phyloP scores from a whole-genome alignment of 2,329 filamentous ascomycete genomes.

The Fusarium nurragi region DNA sequence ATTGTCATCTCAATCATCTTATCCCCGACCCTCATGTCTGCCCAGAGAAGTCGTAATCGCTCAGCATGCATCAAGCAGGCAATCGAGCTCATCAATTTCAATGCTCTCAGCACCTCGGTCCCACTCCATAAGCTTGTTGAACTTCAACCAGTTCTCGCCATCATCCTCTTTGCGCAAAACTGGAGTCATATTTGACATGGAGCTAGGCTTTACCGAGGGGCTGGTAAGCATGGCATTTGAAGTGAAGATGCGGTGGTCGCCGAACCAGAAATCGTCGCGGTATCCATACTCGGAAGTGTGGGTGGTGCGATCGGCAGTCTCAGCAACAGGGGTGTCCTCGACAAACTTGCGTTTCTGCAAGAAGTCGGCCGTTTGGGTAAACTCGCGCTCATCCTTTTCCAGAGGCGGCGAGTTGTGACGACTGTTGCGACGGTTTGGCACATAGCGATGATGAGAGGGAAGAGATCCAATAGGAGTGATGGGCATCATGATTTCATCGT shows the following conservation, averaged over 20 bases:
- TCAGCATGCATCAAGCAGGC: constrained; percentile 81
- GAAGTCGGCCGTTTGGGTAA: constrained; percentile 92
- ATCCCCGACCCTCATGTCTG: constrained; percentile 34
- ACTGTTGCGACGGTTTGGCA: constrained; percentile 52
- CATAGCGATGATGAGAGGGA: constrained; percentile 56
- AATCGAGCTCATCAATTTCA: constrained; percentile 91
- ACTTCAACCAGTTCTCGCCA: constrained; percentile 53
- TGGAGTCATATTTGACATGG: constrained; percentile 38
- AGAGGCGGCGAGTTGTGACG: constrained; percentile 87
- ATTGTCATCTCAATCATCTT: constrained; percentile 37
- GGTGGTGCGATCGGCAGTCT: constrained; percentile 45
- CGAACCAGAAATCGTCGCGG: constrained; percentile 64
- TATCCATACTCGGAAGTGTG: constrained; percentile 48
- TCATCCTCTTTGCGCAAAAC: constrained; percentile 52
- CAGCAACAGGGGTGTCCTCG: constrained; percentile 50
- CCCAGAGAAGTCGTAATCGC: constrained; percentile 22
- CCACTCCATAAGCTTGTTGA: constrained; percentile 59
- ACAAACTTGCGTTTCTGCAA: constrained; percentile 74
- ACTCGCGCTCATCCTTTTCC: constrained; percentile 95
- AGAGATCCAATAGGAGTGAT: constrained; percentile 72
- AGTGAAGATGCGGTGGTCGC: constrained; percentile 52
- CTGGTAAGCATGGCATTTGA: constrained; percentile 61
- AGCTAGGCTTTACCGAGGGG: constrained; percentile 59
- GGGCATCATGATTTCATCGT: constrained; percentile 68
- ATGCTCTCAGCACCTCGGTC: constrained; percentile 86